These are phyloP conservation scores for Penicillium antarcticum DNA, from an alignment of 495 filamentous ascomycete genomes.

Conservation along the genomic window DNA sequence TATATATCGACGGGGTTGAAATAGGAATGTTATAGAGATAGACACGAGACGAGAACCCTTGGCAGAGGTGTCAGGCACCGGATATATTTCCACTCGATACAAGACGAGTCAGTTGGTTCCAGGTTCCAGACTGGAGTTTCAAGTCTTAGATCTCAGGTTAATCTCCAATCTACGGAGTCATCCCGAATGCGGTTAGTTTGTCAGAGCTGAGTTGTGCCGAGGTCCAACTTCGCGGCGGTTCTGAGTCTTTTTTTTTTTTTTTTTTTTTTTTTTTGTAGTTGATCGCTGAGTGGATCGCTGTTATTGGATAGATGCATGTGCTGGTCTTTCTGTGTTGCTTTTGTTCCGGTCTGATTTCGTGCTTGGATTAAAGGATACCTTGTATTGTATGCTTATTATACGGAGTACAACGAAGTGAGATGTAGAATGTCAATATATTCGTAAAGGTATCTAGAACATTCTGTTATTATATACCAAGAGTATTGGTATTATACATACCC, in stretches of 20 bases:
- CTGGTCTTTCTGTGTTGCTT: not conserved
- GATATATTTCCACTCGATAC: no score
- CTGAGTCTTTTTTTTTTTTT: slow-evolving; percentile 25
- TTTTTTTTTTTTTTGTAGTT: slow-evolving; percentile 11
- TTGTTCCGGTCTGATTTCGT: slow-evolving; percentile 15
- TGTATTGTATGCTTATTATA: not conserved
- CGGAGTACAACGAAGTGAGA: not conserved
- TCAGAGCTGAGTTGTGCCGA: slow-evolving; percentile 16
- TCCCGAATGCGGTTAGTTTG: slow-evolving; percentile 6
- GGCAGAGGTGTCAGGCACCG: no score
- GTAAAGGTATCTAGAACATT: no score
- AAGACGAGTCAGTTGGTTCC: not conserved
- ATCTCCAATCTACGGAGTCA: not conserved
- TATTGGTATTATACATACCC: no score
- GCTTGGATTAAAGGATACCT: not conserved
- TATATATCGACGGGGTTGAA: no score
- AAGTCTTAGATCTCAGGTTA: not conserved
- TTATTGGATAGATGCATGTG: slow-evolving; percentile 2
- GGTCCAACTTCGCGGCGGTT: slow-evolving; percentile 22
- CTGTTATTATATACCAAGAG: no score
- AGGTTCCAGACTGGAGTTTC: not conserved
- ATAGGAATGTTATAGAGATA: no score
- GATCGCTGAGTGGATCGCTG: slow-evolving; percentile 6
- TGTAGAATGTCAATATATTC: no score
- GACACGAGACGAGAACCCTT: no score